Conservation (phyloP, 148 eudicot species). For the Salicornia ramosissima region DNA sequence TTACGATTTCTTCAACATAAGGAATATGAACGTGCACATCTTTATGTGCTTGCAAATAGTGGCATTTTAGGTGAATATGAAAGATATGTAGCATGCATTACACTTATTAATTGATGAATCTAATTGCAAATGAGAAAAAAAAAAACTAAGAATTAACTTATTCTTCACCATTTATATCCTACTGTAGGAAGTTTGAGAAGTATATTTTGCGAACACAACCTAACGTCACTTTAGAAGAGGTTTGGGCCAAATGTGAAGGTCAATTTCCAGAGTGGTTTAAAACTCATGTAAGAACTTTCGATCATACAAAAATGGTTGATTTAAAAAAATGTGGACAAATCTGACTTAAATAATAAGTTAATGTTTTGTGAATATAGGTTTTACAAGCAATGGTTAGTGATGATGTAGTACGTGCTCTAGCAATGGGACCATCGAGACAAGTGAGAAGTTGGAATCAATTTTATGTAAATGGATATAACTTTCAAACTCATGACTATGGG, state of each 20-base stretch:
- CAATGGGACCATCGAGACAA: not conserved
- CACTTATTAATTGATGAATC: no score
- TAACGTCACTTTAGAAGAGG: not conserved
- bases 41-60: no score
- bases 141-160: no score
- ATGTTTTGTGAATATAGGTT: not conserved
- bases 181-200: conserved; percentile 1
- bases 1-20: no score
- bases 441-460: no score
- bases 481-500: not conserved
- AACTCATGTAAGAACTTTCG: conserved; percentile 1
- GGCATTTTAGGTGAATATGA: no score
- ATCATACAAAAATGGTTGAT: not conserved
- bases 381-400: not conserved
- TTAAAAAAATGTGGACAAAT: not conserved
- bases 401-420: not conserved
- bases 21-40: no score
- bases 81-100: no score
- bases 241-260: conserved; percentile 6
- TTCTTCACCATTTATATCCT: no score
- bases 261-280: conserved; percentile 8
- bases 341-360: not conserved
- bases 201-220: not conserved
- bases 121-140: no score
- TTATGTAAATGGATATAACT: not conserved